These are phyloP conservation scores for Kurtzmaniella cleridarum DNA, from an alignment of 805 yeast species.

Conservation along the genomic window DNA sequence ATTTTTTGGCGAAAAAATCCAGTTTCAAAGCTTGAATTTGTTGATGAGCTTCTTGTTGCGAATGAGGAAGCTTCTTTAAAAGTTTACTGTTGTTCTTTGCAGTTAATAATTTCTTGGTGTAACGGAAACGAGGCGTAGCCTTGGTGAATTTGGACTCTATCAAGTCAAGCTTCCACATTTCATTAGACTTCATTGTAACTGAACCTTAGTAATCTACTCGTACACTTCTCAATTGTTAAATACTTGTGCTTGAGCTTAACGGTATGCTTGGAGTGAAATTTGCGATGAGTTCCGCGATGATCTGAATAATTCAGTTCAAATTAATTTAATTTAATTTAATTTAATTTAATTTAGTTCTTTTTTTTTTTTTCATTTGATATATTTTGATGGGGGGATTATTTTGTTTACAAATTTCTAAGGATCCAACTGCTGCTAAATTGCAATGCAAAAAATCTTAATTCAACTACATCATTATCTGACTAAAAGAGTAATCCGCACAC, in stretches of 20 bases:
- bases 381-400: background rate
- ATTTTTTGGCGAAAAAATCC: slow-evolving; percentile 44
- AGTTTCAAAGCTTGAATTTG: slow-evolving; percentile 42
- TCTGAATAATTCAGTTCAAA: too few species aligned
- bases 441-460: too few species aligned
- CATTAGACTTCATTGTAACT: slow-evolving; percentile 15
- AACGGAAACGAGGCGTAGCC: slow-evolving; percentile 41
- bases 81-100: slow-evolving; percentile 42
- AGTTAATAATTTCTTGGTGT: slow-evolving; percentile 41
- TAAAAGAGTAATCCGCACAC: too few species aligned
- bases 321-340: too few species aligned
- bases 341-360: background rate
- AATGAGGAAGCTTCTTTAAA: slow-evolving; percentile 34
- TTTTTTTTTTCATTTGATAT: background rate
- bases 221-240: too few species aligned
- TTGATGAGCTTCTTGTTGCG: slow-evolving; percentile 36
- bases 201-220: too few species aligned
- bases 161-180: slow-evolving; percentile 50
- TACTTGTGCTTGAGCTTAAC: too few species aligned
- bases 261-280: slow-evolving; percentile 6
- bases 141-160: slow-evolving; percentile 46
- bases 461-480: too few species aligned
- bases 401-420: too few species aligned
- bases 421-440: too few species aligned
- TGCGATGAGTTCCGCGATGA: slow-evolving; percentile 6